Percentiles rank a stretch among this genome's conserved stretches.
Evolutionary conservation across 495 filamentous ascomycete genomes (phyloP).

Genomic region (Annulohypoxylon bovei): DNA sequence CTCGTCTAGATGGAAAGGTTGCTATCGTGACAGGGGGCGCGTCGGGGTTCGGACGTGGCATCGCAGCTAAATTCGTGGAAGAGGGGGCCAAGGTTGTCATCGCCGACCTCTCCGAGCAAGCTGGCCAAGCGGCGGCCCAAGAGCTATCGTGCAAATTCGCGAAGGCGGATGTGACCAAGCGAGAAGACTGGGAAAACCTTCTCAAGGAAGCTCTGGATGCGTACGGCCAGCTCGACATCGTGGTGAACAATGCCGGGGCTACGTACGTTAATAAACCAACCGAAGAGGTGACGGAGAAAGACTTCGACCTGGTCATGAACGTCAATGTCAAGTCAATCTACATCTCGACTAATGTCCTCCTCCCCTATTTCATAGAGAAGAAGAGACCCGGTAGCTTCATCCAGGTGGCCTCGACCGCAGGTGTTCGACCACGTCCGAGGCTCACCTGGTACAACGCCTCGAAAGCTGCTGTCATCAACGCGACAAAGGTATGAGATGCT

Average conservation of each 20-base stretch:
- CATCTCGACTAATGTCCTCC: slow-evolving; percentile 60
- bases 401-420: slow-evolving; percentile 73
- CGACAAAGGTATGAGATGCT: slow-evolving; percentile 48
- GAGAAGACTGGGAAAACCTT: slow-evolving; percentile 59
- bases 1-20: slow-evolving; percentile 60
- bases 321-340: slow-evolving; percentile 75
- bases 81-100: slow-evolving; percentile 68
- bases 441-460: slow-evolving; percentile 77
- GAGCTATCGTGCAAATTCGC: slow-evolving; percentile 56
- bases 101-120: slow-evolving; percentile 67
- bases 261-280: slow-evolving; percentile 72
- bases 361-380: slow-evolving; percentile 65
- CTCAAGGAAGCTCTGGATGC: slow-evolving; percentile 57
- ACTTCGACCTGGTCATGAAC: slow-evolving; percentile 73
- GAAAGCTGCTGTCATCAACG: slow-evolving; percentile 73
- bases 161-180: slow-evolving; percentile 61
- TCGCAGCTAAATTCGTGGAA: slow-evolving; percentile 63
- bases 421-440: slow-evolving; percentile 69
- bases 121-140: slow-evolving; percentile 54
- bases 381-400: slow-evolving; percentile 70
- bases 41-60: slow-evolving; percentile 68
- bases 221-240: slow-evolving; percentile 64
- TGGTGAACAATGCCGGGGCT: slow-evolving; percentile 78
- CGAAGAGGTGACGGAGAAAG: slow-evolving; percentile 70
- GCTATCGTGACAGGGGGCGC: slow-evolving; percentile 64